Evolutionary conservation across 805 yeast genomes (phyloP).

Genomic region (Candida odintsovae): DNA sequence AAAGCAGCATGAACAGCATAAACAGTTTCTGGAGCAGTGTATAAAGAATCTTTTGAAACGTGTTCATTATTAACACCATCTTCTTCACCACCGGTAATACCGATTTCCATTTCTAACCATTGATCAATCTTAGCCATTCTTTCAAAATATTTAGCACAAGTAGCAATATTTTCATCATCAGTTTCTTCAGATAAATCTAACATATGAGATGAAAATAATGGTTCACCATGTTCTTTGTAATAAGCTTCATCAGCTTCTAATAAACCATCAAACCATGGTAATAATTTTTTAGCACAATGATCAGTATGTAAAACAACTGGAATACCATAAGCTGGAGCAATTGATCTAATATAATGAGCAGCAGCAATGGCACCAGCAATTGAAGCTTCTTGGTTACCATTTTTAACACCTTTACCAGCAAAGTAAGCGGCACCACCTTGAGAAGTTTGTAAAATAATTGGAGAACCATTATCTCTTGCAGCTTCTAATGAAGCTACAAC

Average conservation of each 20-base stretch:
- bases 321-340: slow-evolving; percentile 94
- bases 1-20: slow-evolving; percentile 87
- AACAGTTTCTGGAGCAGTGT: slow-evolving; percentile 95
- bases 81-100: slow-evolving; percentile 99
- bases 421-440: slow-evolving; percentile 99
- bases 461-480: slow-evolving; percentile 90
- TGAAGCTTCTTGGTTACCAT: slow-evolving; percentile 90
- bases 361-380: slow-evolving; percentile 95
- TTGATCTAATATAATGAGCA: slow-evolving; percentile 93
- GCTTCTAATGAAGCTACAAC: slow-evolving; percentile 96
- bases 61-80: slow-evolving; percentile 99
- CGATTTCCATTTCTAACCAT: slow-evolving; percentile 99
- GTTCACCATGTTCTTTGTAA: slow-evolving; percentile 82
- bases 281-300: slow-evolving; percentile 97
- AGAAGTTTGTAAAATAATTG: slow-evolving; percentile 94
- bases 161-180: slow-evolving; percentile 91
- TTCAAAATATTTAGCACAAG: slow-evolving; percentile 90
- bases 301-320: slow-evolving; percentile 97
- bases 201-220: slow-evolving; percentile 98
- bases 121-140: slow-evolving; percentile 92
- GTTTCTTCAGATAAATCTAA: slow-evolving; percentile 94
- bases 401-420: slow-evolving; percentile 98
- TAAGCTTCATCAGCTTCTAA: slow-evolving; percentile 93
- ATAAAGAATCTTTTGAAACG: slow-evolving; percentile 79
- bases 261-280: slow-evolving; percentile 99